Percentiles rank a stretch among this genome's conserved stretches.
phyloP scores from a whole-genome alignment of 805 yeast genomes.

The Yarrowia hollandica region DNA sequence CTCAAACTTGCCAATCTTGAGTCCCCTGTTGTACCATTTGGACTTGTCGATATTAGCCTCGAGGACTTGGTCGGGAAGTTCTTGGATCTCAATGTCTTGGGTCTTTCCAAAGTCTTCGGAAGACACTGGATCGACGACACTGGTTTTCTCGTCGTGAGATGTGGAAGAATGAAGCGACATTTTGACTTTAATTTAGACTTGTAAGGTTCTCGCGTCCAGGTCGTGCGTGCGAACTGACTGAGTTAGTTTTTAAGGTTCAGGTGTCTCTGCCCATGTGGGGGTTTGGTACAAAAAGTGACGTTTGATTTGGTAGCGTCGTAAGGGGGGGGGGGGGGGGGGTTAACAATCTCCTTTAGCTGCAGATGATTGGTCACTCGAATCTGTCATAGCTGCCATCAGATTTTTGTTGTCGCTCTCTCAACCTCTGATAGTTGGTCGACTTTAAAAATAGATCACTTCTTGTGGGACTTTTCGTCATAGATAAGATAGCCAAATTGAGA shows the following conservation, averaged over 20 bases:
- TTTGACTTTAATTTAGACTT: constrained; percentile 15
- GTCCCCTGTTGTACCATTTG: constrained; percentile 20
- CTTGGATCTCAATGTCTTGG: constrained; percentile 3
- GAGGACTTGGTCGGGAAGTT: constrained; percentile 4
- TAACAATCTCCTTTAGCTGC: too few relatives aligned
- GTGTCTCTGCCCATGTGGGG: too few relatives aligned
- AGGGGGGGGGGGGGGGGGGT: too few relatives aligned
- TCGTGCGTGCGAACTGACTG: constrained; percentile 3
- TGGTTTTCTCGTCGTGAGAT: constrained; percentile 12
- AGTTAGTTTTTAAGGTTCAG: neutral
- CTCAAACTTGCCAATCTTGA: neutral
- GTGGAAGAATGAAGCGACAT: constrained; percentile 21
- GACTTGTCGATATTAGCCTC: constrained; percentile 16
- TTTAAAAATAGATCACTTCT: neutral
- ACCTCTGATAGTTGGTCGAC: too few relatives aligned
- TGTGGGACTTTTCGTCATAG: neutral
- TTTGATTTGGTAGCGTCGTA: too few relatives aligned
- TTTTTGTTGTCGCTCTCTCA: too few relatives aligned
- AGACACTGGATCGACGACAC: constrained; percentile 4
- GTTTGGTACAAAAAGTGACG: too few relatives aligned
- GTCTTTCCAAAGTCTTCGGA: constrained; percentile 12
- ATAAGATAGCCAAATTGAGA: neutral
- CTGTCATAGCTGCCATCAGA: too few relatives aligned
- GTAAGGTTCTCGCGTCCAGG: neutral
- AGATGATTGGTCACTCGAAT: too few relatives aligned